Percentiles rank a stretch among this genome's conserved stretches.
Evolutionary conservation across 1,139 yeast genomes (phyloP).

Genomic region (Candida sanyaensis): DNA sequence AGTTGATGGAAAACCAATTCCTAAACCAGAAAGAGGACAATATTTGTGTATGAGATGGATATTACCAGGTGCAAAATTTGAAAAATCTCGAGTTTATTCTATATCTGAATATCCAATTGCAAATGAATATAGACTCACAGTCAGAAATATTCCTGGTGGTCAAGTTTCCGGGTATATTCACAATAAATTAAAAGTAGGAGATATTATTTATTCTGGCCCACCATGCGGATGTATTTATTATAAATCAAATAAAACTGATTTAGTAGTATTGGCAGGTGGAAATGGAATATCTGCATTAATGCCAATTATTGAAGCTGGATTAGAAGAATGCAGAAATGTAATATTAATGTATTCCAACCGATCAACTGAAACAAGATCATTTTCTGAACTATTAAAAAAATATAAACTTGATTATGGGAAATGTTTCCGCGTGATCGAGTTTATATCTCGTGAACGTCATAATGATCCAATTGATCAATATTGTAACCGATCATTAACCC

Average conservation of each 20-base stretch:
- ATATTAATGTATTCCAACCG: slow-evolving; percentile 32
- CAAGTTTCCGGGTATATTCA: slow-evolving; percentile 56
- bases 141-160: slow-evolving; percentile 48
- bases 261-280: slow-evolving; percentile 58
- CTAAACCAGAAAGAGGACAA: slow-evolving; percentile 55
- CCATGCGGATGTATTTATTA: slow-evolving; percentile 60
- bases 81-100: slow-evolving; percentile 54
- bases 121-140: slow-evolving; percentile 54
- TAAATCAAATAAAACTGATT: slow-evolving; percentile 28
- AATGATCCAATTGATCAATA: slow-evolving; percentile 10
- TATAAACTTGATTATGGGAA: slow-evolving; percentile 19
- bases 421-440: slow-evolving; percentile 23
- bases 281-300: slow-evolving; percentile 69
- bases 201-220: slow-evolving; percentile 50
- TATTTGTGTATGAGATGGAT: slow-evolving; percentile 55
- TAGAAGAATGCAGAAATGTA: slow-evolving; percentile 28
- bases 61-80: slow-evolving; percentile 29
- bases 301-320: slow-evolving; percentile 49
- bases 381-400: slow-evolving; percentile 22
- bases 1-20: slow-evolving; percentile 38
- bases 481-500: slow-evolving; percentile 10
- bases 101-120: slow-evolving; percentile 35
- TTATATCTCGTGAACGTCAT: slow-evolving; percentile 16
- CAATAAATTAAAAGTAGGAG: slow-evolving; percentile 50
- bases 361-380: slow-evolving; percentile 25